Base-by-base conservation (phyloP, 129 eudicot species). In the sunflower (Helianthus annuus) region DNA sequence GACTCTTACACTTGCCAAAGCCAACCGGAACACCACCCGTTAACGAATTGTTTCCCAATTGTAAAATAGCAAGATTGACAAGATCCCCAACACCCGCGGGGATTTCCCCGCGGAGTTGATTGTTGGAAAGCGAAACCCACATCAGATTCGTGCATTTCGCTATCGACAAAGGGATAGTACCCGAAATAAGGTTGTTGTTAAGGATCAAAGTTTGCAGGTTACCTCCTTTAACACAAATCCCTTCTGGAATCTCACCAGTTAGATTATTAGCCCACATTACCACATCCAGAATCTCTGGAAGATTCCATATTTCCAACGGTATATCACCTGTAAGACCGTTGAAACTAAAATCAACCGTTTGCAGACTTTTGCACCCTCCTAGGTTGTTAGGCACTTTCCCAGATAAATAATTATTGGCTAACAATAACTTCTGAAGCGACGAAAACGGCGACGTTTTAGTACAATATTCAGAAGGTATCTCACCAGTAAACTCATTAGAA, bases 221-320 rank as follows among this genome's bases (percentile, higher is more conserved):
- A 48, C 97, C 97, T 17, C 96, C 97, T 27, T 80, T 78, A 15
- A 82, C 75, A 76, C 97, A 91, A 70, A 91, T 88, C 32, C 97
- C 96, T 77, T 88, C 90, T 13, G 95, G 92, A 64, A 91, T 85
- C 72, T 76, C 83, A 10, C 97, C 97, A 1, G 92, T 83, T 54
- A 91, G 85, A 45, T 81, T 80, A 46, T 91, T 91, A 53, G 95
- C 97, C 97, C 97, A 91, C 88, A 91, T 88, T 65, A 91, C 84
- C 12, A 91, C 64, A 34, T 91, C 97, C 51, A 81, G 46, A 67
- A 91, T 80, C 73, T 76, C 57, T 4, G 96, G 97, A 40, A 91
- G 79, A 49, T 38, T 58, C 97, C 97, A 91, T 53, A 91, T 73
- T 68, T 84, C 85, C 0, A 29, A 17, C 0, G 97, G 97, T 34